Evolutionary conservation across 2,329 filamentous ascomycete genomes (phyloP).

Genomic region (Niveomyces coronatus): DNA sequence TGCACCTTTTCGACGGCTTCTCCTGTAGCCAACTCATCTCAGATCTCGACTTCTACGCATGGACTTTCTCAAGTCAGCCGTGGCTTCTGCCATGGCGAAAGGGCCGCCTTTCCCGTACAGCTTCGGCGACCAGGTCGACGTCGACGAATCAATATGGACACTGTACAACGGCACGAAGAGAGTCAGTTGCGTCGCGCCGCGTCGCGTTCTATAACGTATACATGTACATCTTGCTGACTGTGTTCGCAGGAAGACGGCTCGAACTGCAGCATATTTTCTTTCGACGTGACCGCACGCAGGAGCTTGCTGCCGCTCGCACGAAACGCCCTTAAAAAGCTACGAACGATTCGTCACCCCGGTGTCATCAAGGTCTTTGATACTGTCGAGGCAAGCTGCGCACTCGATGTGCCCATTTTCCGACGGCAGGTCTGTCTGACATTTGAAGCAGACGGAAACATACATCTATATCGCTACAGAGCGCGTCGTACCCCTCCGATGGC

Average conservation of each 20-base stretch:
- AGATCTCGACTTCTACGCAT: slow-evolving; percentile 36
- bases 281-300: slow-evolving; percentile 75
- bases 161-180: slow-evolving; percentile 88
- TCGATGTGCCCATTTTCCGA: background rate
- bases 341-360: slow-evolving; percentile 86
- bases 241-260: slow-evolving; percentile 72
- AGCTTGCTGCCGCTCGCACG: slow-evolving; percentile 75
- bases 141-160: slow-evolving; percentile 93
- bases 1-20: background rate
- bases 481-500: slow-evolving; percentile 78
- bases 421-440: background rate
- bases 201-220: background rate
- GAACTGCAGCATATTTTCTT: slow-evolving; percentile 92
- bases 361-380: slow-evolving; percentile 92
- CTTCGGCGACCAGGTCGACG: slow-evolving; percentile 85
- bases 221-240: background rate
- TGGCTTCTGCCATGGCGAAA: slow-evolving; percentile 92
- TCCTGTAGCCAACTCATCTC: background rate
- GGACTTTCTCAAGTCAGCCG: slow-evolving; percentile 97
- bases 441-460: slow-evolving; percentile 69
- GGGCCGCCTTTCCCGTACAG: slow-evolving; percentile 86
- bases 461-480: slow-evolving; percentile 96
- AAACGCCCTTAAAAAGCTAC: slow-evolving; percentile 88
- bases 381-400: slow-evolving; percentile 56
- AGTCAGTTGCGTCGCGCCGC: slow-evolving; percentile 37